Percentiles rank a stretch among this genome's conserved stretches.
phyloP scores from a whole-genome alignment of 2,329 filamentous ascomycete genomes.

The Fusarium devonianum region DNA sequence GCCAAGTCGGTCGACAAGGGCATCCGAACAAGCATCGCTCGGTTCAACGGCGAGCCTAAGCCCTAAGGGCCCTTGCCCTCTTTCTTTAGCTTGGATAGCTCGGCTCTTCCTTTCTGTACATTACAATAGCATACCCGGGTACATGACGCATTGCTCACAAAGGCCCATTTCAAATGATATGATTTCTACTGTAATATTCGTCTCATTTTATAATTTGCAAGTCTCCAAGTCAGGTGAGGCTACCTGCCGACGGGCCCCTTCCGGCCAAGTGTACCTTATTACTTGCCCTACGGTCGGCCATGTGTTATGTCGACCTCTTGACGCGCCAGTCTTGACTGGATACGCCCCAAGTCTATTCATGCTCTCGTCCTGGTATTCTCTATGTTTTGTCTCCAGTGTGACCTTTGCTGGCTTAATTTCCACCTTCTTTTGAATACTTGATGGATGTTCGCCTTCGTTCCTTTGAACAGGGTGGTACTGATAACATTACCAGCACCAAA shows the following conservation, averaged over 20 bases:
- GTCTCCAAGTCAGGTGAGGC: neutral
- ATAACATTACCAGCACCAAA: no score
- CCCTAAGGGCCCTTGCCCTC: conserved; percentile 9
- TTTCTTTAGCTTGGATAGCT: neutral
- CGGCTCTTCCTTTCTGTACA: conserved; percentile 29
- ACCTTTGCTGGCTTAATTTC: no score
- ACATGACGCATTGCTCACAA: conserved; percentile 15
- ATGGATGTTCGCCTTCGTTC: no score
- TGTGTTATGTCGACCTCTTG: no score
- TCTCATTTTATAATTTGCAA: neutral
- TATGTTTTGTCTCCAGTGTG: no score
- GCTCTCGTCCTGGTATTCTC: no score
- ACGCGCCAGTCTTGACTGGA: no score
- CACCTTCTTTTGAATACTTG: no score
- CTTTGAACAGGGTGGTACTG: no score
- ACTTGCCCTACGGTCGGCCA: no score
- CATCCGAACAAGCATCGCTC: conserved; percentile 56
- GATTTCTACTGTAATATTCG: neutral
- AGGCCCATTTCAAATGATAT: conserved; percentile 24
- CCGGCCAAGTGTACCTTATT: no score
- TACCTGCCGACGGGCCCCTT: neutral
- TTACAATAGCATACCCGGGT: conserved; percentile 34
- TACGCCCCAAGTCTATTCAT: no score
- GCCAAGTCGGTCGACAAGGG: conserved; percentile 57
- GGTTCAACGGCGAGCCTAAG: conserved; percentile 44